Conservation (phyloP, 1,284 basidiomycete species). For the Leucoagaricus sp. region DNA sequence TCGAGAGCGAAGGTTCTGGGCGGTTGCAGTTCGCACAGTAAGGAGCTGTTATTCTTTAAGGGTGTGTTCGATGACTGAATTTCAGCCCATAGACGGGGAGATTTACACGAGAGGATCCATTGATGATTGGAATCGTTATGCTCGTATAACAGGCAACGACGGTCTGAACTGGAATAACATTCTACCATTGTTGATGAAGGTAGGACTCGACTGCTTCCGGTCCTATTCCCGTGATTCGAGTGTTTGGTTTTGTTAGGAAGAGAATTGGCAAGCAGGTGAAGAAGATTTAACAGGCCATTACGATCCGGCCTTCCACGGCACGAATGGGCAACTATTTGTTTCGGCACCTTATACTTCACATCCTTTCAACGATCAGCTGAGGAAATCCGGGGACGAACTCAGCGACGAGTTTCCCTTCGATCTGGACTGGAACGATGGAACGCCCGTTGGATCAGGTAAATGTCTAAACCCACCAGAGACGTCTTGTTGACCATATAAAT, state of each 20-base stretch:
- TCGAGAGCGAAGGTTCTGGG: constrained; percentile 28
- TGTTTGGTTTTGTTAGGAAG: background rate
- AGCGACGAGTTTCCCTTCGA: constrained; percentile 28
- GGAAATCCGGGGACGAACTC: constrained; percentile 4
- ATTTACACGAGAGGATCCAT: constrained; percentile 28
- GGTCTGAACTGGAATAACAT: constrained; percentile 10
- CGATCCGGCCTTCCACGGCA: background rate
- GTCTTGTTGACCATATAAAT: background rate
- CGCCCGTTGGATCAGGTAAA: constrained; percentile 30
- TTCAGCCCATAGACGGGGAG: constrained; percentile 32
- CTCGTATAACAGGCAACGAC: constrained; percentile 12
- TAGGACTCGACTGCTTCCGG: background rate
- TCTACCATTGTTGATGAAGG: constrained; percentile 8
- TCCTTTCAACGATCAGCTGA: constrained; percentile 12
- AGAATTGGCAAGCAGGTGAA: background rate
- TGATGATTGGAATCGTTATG: constrained; percentile 28
- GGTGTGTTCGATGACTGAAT: no score
- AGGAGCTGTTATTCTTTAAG: constrained; percentile 4
- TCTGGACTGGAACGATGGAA: constrained; percentile 31
- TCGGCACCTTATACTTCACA: constrained; percentile 5
- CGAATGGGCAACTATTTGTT: background rate
- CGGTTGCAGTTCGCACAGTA: constrained; percentile 32
- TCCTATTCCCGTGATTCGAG: background rate
- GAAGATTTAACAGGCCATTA: constrained; percentile 4
- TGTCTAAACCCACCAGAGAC: background rate